Conservation (phyloP, 2,329 filamentous ascomycete genomes). For the Pseudovirgaria hyperparasitica region DNA sequence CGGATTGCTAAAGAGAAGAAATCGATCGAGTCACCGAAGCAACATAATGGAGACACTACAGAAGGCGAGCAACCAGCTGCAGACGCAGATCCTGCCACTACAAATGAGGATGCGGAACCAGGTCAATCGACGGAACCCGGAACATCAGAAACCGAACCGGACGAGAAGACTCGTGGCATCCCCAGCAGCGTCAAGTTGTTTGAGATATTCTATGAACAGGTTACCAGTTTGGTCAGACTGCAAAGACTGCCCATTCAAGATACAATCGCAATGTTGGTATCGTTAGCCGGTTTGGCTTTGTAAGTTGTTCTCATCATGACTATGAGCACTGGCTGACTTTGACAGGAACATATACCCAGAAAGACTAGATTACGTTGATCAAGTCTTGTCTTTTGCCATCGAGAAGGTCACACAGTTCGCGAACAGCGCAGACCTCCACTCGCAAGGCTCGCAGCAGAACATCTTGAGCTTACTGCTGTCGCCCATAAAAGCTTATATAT, state of each 20-base stretch:
- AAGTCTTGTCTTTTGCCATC: conserved; percentile 79
- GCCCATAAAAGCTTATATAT: conserved; percentile 78
- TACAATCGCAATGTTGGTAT: conserved; percentile 87
- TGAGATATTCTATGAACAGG: conserved; percentile 94
- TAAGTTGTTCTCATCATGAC: conserved; percentile 19
- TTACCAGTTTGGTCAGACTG: conserved; percentile 82
- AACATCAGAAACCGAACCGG: conserved; percentile 28
- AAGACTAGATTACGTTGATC: conserved; percentile 85
- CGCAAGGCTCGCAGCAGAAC: conserved; percentile 73
- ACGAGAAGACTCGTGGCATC: conserved; percentile 42
- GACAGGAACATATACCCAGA: conserved; percentile 78
- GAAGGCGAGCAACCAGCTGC: conserved; percentile 13
- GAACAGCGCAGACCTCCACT: conserved; percentile 92
- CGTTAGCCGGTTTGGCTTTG: conserved; percentile 80
- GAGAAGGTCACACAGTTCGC: conserved; percentile 78
- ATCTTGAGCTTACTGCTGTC: conserved; percentile 82
- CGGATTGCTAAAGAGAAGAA: conserved; percentile 50
- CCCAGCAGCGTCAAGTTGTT: conserved; percentile 77
- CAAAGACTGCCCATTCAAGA: conserved; percentile 89
- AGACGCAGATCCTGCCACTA: conserved; percentile 16
- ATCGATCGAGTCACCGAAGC: conserved; percentile 12
- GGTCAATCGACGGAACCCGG: too few relatives aligned
- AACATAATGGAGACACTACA: conserved; percentile 24
- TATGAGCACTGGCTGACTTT: conserved; percentile 12
- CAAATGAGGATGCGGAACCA: conserved; percentile 21